Evolutionary conservation across 164 flowering plant species (phyloP).

Genomic region (Brasenia schreberi): DNA sequence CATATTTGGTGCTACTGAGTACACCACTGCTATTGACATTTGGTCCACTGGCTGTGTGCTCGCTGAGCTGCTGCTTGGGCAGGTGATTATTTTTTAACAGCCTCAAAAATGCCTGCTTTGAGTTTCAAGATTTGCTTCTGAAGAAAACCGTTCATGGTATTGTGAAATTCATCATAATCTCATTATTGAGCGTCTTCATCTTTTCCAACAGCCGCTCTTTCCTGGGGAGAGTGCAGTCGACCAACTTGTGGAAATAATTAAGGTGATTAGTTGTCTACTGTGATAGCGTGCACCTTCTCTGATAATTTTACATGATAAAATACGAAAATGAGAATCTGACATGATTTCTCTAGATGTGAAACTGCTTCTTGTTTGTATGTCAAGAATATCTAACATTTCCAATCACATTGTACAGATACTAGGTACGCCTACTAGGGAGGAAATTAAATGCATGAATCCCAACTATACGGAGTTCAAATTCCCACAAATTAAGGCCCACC

Average conservation of each 20-base stretch:
- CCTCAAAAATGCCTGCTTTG: no score
- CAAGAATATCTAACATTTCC: background rate
- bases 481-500: slow-evolving; percentile 83
- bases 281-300: no score
- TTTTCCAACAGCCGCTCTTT: slow-evolving; percentile 52
- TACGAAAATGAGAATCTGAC: no score
- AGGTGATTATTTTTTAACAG: slow-evolving; percentile 17
- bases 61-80: slow-evolving; percentile 58
- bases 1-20: slow-evolving; percentile 64
- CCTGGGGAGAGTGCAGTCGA: slow-evolving; percentile 93
- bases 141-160: background rate
- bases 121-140: no score
- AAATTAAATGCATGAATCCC: slow-evolving; percentile 93
- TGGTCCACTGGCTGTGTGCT: slow-evolving; percentile 70
- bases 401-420: slow-evolving; percentile 34
- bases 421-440: slow-evolving; percentile 91
- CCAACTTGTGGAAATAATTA: slow-evolving; percentile 89
- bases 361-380: no score
- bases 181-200: background rate
- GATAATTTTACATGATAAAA: no score
- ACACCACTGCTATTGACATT: slow-evolving; percentile 54
- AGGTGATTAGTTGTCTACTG: slow-evolving; percentile 27
- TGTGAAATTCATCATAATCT: background rate
- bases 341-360: no score
- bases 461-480: slow-evolving; percentile 77